Percentiles rank a stretch among this genome's conserved stretches.
Evolutionary conservation across 768 basidiomycete genomes (phyloP).

Genomic region (Termitomyces sp.): DNA sequence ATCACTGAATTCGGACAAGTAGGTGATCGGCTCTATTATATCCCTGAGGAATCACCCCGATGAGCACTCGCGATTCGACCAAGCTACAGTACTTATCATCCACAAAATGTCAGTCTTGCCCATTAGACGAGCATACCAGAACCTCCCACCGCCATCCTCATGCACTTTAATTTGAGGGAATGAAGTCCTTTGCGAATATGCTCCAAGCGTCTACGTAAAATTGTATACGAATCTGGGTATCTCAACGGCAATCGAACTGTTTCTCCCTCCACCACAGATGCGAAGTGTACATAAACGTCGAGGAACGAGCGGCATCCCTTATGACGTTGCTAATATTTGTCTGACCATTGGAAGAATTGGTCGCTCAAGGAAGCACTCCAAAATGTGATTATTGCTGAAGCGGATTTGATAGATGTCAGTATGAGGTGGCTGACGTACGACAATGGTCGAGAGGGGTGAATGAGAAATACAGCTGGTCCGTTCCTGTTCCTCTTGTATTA

Average conservation of each 20-base stretch:
- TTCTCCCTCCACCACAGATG: constrained; percentile 10
- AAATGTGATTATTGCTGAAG: constrained; percentile 37
- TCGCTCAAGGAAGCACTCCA: constrained; percentile 28
- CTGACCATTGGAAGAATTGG: no score
- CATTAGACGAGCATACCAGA: no score
- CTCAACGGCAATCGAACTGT: constrained; percentile 36
- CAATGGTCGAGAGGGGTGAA: constrained; percentile 66
- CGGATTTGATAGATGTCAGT: constrained; percentile 33
- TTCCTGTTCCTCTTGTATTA: neutral
- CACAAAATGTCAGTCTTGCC: constrained; percentile 59
- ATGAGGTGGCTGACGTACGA: constrained; percentile 60
- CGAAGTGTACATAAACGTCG: constrained; percentile 48
- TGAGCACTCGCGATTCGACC: neutral
- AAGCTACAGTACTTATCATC: constrained; percentile 31
- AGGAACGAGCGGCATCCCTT: constrained; percentile 49
- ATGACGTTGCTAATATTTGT: constrained; percentile 67
- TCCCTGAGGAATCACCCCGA: constrained; percentile 34
- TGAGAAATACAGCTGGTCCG: constrained; percentile 49
- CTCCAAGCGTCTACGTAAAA: constrained; percentile 47
- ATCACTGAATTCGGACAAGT: constrained; percentile 61
- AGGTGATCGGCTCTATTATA: constrained; percentile 67
- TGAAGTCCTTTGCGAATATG: constrained; percentile 37
- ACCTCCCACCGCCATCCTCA: constrained; percentile 32
- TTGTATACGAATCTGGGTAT: constrained; percentile 63
- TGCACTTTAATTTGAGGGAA: constrained; percentile 43